These are phyloP conservation scores for Komagataella ulmi DNA, from an alignment of 805 yeast species.

Conservation along the genomic window DNA sequence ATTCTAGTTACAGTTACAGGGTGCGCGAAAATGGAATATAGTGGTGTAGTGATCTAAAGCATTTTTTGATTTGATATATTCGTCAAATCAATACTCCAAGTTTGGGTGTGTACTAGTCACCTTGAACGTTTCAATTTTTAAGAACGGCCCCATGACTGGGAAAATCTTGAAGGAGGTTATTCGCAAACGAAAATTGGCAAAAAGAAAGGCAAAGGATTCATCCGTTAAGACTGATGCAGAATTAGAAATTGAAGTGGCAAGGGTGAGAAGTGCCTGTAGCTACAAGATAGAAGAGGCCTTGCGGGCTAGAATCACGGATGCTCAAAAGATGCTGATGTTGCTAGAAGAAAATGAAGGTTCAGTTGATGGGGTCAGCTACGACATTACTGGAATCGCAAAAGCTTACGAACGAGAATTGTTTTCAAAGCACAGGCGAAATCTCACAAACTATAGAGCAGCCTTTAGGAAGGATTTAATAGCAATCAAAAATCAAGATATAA, in stretches of 20 bases:
- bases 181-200: not conserved
- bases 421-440: conserved; percentile 5
- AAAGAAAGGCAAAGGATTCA: not conserved
- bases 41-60: not conserved
- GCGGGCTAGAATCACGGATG: not conserved
- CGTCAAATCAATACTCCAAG: too few species aligned
- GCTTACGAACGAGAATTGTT: conserved; percentile 14
- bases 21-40: not conserved
- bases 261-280: not conserved
- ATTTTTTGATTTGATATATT: too few species aligned
- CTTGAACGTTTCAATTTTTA: not conserved
- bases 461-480: conserved; percentile 20
- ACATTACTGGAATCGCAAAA: conserved; percentile 4
- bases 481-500: conserved; percentile 12
- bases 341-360: not conserved
- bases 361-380: not conserved
- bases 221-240: not conserved
- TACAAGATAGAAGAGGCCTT: not conserved
- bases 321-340: not conserved
- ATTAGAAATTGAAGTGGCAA: not conserved
- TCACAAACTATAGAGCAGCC: conserved; percentile 11
- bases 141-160: not conserved
- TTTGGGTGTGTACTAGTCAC: not conserved
- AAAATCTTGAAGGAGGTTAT: not conserved
- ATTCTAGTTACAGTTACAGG: too few species aligned